These are phyloP conservation scores for Paraurostyla sp. DNA, from an alignment of 73 alveolate species.

Conservation along the genomic window DNA sequence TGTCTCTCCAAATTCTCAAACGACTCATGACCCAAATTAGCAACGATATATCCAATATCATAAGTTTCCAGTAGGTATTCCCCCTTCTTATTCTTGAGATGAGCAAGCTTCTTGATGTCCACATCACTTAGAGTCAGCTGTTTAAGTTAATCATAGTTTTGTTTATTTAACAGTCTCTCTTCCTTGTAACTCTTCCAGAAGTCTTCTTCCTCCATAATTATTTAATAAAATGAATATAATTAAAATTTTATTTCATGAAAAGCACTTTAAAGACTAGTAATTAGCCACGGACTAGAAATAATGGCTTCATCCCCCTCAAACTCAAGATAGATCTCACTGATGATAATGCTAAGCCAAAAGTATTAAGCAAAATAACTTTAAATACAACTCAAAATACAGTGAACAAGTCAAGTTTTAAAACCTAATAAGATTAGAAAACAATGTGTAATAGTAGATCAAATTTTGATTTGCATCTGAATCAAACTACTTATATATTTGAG, in stretches of 20 bases:
- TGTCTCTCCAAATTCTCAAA: conserved; percentile 21
- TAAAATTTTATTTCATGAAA: background rate
- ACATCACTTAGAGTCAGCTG: conserved; percentile 3
- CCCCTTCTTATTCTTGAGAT: conserved; percentile 40
- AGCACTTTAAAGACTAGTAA: too few species aligned
- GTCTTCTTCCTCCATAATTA: conserved; percentile 22
- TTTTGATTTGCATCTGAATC: too few species aligned
- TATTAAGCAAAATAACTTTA: too few species aligned
- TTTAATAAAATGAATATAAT: background rate
- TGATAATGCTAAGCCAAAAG: too few species aligned
- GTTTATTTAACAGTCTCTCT: conserved; percentile 21
- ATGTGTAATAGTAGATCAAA: background rate
- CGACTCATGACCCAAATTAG: conserved; percentile 44
- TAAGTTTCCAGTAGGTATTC: conserved; percentile 39
- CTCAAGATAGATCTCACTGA: background rate
- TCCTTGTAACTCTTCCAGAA: conserved; percentile 39
- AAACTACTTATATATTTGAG: background rate
- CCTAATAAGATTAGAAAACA: background rate
- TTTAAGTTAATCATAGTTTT: conserved; percentile 27
- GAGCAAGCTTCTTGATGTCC: conserved; percentile 25
- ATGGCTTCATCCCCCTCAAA: background rate
- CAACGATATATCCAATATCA: conserved; percentile 50
- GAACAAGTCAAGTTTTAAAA: background rate
- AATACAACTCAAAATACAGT: too few species aligned
- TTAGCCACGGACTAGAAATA: background rate